Evolutionary conservation across 1,139 yeast genomes (phyloP).

Genomic region (Candida sojae): DNA sequence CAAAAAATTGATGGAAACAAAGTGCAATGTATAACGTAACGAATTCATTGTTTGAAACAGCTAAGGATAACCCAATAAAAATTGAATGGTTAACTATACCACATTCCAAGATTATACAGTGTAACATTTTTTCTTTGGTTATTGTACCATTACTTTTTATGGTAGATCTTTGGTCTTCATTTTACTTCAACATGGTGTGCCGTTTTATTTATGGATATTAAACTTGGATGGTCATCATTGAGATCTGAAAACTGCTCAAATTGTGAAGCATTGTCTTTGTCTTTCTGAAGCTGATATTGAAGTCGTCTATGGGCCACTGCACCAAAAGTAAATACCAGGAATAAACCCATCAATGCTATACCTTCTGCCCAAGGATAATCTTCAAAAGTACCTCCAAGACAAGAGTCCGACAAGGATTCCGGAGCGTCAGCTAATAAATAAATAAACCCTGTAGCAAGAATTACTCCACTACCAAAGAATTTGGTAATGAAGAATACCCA

Average conservation of each 20-base stretch:
- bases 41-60: slow-evolving; percentile 42
- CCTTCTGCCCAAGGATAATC: slow-evolving; percentile 40
- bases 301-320: slow-evolving; percentile 26
- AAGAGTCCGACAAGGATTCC: slow-evolving; percentile 24
- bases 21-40: slow-evolving; percentile 37
- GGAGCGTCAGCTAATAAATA: slow-evolving; percentile 34
- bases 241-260: not conserved
- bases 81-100: slow-evolving; percentile 44
- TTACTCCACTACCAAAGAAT: slow-evolving; percentile 37
- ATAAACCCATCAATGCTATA: slow-evolving; percentile 33
- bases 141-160: slow-evolving; percentile 4
- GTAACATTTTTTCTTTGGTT: slow-evolving; percentile 19
- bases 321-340: slow-evolving; percentile 32
- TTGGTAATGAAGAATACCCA: slow-evolving; percentile 29
- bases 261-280: not conserved
- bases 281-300: slow-evolving; percentile 9
- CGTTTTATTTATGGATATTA: not conserved
- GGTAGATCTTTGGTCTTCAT: not conserved
- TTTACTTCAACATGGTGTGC: not conserved
- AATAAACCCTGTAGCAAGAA: slow-evolving; percentile 37
- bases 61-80: slow-evolving; percentile 41
- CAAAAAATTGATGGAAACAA: slow-evolving; percentile 43
- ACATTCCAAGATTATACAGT: slow-evolving; percentile 35
- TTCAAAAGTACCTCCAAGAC: slow-evolving; percentile 29
- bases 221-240: not conserved